Percentiles rank a stretch among this genome's conserved stretches.
These are phyloP conservation scores for Entelexis paramagnoliae DNA, from an alignment of 1,139 yeast genomes.

Conservation along the genomic window DNA sequence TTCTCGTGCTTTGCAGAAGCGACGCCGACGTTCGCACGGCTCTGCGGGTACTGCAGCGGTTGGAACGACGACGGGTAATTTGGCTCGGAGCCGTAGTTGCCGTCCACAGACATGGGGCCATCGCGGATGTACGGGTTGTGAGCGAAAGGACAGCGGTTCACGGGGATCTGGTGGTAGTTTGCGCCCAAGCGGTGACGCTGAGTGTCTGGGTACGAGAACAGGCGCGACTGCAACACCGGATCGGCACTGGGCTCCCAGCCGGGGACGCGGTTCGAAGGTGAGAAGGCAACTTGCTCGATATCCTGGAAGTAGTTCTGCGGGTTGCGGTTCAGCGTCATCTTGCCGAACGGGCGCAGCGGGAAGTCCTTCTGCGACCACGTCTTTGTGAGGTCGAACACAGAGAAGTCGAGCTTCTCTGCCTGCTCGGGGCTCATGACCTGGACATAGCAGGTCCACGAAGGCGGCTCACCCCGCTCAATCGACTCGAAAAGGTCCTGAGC, in stretches of 20 bases:
- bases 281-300: slow-evolving; percentile 71
- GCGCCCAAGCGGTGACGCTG: slow-evolving; percentile 59
- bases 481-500: slow-evolving; percentile 48
- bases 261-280: slow-evolving; percentile 78
- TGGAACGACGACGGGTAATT: slow-evolving; percentile 44
- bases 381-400: slow-evolving; percentile 63
- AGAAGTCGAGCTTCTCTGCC: slow-evolving; percentile 44
- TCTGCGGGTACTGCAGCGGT: slow-evolving; percentile 41
- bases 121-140: slow-evolving; percentile 53
- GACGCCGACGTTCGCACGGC: slow-evolving; percentile 14
- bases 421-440: slow-evolving; percentile 67
- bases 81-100: slow-evolving; percentile 72
- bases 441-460: slow-evolving; percentile 55
- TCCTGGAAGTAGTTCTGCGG: slow-evolving; percentile 73
- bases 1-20: slow-evolving; percentile 54
- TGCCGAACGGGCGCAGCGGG: slow-evolving; percentile 67
- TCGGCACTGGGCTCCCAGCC: slow-evolving; percentile 78
- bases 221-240: slow-evolving; percentile 75
- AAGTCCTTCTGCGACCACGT: slow-evolving; percentile 71
- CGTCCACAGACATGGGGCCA: slow-evolving; percentile 69
- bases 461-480: slow-evolving; percentile 50
- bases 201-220: slow-evolving; percentile 79
- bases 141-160: slow-evolving; percentile 42
- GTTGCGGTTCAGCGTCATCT: slow-evolving; percentile 57
- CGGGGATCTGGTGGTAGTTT: slow-evolving; percentile 65